These are phyloP conservation scores for Fusarium nanum DNA, from an alignment of 2,329 filamentous ascomycete species.

Conservation along the genomic window DNA sequence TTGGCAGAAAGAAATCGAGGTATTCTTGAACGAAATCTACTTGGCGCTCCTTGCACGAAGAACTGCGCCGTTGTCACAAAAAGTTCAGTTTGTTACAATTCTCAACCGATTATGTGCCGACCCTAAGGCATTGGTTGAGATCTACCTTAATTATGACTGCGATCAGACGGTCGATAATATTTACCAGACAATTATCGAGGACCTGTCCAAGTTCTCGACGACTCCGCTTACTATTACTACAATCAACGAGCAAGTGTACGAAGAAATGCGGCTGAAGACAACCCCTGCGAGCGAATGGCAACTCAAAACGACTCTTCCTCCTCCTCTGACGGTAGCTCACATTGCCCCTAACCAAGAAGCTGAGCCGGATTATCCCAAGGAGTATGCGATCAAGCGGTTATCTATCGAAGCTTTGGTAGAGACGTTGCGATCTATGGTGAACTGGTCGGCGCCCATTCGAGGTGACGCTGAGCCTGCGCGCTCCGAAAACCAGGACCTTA, in stretches of 20 bases:
- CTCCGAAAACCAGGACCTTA: slow-evolving; percentile 51
- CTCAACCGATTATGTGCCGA: slow-evolving; percentile 87
- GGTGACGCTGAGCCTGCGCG: slow-evolving; percentile 62
- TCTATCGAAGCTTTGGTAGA: slow-evolving; percentile 90
- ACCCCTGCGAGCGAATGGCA: slow-evolving; percentile 82
- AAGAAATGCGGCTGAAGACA: slow-evolving; percentile 77
- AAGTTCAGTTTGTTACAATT: slow-evolving; percentile 89
- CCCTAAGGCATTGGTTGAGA: slow-evolving; percentile 88
- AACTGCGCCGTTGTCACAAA: slow-evolving; percentile 88
- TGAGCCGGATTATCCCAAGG: slow-evolving; percentile 81
- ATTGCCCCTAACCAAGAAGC: slow-evolving; percentile 70
- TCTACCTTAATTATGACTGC: slow-evolving; percentile 98
- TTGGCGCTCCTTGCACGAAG: slow-evolving; percentile 89
- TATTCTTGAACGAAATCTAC: slow-evolving; percentile 98
- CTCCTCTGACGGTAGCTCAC: slow-evolving; percentile 83
- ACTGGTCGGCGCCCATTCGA: slow-evolving; percentile 80
- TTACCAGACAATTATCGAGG: slow-evolving; percentile 94
- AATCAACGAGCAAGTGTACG: slow-evolving; percentile 85
- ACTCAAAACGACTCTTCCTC: slow-evolving; percentile 84
- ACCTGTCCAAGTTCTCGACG: slow-evolving; percentile 88
- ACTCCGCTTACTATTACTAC: slow-evolving; percentile 79
- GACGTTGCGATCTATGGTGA: slow-evolving; percentile 87
- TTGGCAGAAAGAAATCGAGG: slow-evolving; percentile 89
- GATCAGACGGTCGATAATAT: slow-evolving; percentile 96
- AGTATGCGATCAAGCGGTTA: slow-evolving; percentile 91